phyloP scores from a whole-genome alignment of 2,329 filamentous ascomycete species.

The Pseudogymnoascus sp. region DNA sequence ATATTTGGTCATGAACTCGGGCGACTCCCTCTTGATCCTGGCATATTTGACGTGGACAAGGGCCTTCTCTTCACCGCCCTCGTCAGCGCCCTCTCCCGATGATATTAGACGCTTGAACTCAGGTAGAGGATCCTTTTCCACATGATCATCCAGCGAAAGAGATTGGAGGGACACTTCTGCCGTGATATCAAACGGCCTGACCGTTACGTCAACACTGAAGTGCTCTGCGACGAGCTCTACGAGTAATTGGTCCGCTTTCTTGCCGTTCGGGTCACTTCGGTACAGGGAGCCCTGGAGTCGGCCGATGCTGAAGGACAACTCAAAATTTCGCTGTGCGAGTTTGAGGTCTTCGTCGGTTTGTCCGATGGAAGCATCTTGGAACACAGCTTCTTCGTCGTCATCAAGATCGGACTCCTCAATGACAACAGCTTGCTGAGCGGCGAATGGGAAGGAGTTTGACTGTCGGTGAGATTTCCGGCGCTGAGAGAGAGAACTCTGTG shows the following conservation, averaged over 20 bases:
- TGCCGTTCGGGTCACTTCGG: slow-evolving; percentile 70
- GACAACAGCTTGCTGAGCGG: slow-evolving; percentile 67
- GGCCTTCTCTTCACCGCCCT: slow-evolving; percentile 66
- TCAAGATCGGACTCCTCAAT: slow-evolving; percentile 49
- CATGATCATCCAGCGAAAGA: slow-evolving; percentile 86
- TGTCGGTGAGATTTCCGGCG: slow-evolving; percentile 44
- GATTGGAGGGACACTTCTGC: slow-evolving; percentile 84
- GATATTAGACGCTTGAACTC: slow-evolving; percentile 98
- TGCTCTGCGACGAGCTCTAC: slow-evolving; percentile 87
- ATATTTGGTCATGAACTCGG: slow-evolving; percentile 85
- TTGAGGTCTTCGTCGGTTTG: slow-evolving; percentile 51
- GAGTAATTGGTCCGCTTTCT: slow-evolving; percentile 69
- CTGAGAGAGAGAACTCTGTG: slow-evolving; percentile 23
- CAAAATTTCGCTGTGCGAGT: slow-evolving; percentile 83
- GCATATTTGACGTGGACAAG: slow-evolving; percentile 84
- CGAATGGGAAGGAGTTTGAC: slow-evolving; percentile 68
- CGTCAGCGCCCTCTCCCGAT: slow-evolving; percentile 65
- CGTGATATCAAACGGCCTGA: slow-evolving; percentile 84
- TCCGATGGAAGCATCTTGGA: slow-evolving; percentile 59
- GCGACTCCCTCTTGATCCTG: slow-evolving; percentile 81
- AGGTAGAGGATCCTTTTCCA: slow-evolving; percentile 72
- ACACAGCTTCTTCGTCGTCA: slow-evolving; percentile 55
- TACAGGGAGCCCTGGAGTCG: slow-evolving; percentile 89
- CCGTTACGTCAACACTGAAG: slow-evolving; percentile 81
- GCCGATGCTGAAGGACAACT: slow-evolving; percentile 95